Percentiles rank a stretch among this genome's conserved stretches.
Evolutionary conservation across 495 filamentous ascomycete genomes (phyloP).

Genomic region (Eremomyces bilateralis): DNA sequence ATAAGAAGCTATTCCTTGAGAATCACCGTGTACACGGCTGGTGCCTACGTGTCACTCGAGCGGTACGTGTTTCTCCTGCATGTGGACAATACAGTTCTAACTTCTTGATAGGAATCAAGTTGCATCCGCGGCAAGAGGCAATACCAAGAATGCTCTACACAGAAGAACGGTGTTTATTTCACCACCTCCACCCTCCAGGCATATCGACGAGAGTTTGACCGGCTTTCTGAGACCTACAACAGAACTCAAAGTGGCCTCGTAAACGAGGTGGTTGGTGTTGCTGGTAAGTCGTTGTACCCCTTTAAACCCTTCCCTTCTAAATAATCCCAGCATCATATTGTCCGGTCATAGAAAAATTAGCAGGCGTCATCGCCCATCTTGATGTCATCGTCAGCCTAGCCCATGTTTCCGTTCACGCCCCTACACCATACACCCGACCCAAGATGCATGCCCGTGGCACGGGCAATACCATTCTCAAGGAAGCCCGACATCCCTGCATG

Average conservation of each 20-base stretch:
- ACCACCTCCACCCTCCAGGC: constrained; percentile 69
- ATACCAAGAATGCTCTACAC: constrained; percentile 91
- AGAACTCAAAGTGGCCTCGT: constrained; percentile 83
- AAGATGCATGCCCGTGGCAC: constrained; percentile 79
- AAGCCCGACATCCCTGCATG: constrained; percentile 94
- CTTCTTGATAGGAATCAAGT: constrained; percentile 48
- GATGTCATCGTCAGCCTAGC: constrained; percentile 95
- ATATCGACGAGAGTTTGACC: constrained; percentile 76
- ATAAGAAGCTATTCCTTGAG: constrained; percentile 97
- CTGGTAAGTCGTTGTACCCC: constrained; percentile 13
- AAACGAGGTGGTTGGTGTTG: constrained; percentile 78
- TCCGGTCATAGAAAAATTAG: constrained; percentile 78
- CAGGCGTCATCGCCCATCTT: constrained; percentile 73
- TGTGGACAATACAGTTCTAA: neutral
- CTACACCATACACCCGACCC: constrained; percentile 73
- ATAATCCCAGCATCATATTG: constrained; percentile 50
- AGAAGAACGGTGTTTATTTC: constrained; percentile 98
- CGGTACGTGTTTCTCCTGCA: constrained; percentile 12
- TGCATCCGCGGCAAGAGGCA: constrained; percentile 78
- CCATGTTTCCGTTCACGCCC: constrained; percentile 83
- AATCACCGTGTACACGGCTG: constrained; percentile 90
- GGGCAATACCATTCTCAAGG: constrained; percentile 76
- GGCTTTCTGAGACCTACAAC: constrained; percentile 88
- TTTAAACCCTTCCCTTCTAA: neutral
- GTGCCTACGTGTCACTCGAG: constrained; percentile 90